Evolutionary conservation across 352 stramenopile genomes (phyloP).

Genomic region (Phytophthora cactorum): DNA sequence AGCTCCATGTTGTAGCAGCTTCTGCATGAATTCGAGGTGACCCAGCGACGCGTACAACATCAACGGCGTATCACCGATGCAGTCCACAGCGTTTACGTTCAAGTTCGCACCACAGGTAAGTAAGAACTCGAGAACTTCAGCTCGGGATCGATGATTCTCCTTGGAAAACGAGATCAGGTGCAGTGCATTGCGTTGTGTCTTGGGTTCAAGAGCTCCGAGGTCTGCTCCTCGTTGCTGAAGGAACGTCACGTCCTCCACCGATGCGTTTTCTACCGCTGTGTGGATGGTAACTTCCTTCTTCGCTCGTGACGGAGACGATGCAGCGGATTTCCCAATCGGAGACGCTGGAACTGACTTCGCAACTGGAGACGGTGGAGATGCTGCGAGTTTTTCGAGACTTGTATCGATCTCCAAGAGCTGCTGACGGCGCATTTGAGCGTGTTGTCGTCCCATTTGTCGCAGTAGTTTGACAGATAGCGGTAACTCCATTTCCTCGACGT

Average conservation of each 20-base stretch:
- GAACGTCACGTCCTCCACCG: conserved; percentile 61
- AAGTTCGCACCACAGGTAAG: conserved; percentile 36
- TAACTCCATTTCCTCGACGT: conserved; percentile 65
- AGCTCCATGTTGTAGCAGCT: conserved; percentile 36
- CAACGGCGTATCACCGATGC: conserved; percentile 52
- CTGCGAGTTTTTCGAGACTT: not conserved
- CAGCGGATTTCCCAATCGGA: not conserved
- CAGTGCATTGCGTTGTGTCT: conserved; percentile 52
- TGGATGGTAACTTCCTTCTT: conserved; percentile 53
- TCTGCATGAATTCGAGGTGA: conserved; percentile 51
- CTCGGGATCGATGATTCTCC: conserved; percentile 47
- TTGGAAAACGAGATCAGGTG: conserved; percentile 67
- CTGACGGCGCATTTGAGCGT: conserved; percentile 51
- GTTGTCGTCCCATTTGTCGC: conserved; percentile 51
- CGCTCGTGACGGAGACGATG: conserved; percentile 21
- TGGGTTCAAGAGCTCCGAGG: conserved; percentile 44
- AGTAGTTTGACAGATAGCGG: conserved; percentile 45
- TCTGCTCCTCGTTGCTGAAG: conserved; percentile 53
- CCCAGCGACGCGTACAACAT: conserved; percentile 63
- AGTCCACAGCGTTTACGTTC: conserved; percentile 51
- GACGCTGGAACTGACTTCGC: conserved; percentile 2
- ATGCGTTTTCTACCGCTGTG: conserved; percentile 58
- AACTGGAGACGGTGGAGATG: not conserved
- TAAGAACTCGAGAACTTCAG: conserved; percentile 66
- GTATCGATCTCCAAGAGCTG: conserved; percentile 35